Base-by-base conservation (phyloP, 345 rosid genomes). In the Dimocarpus longan region DNA sequence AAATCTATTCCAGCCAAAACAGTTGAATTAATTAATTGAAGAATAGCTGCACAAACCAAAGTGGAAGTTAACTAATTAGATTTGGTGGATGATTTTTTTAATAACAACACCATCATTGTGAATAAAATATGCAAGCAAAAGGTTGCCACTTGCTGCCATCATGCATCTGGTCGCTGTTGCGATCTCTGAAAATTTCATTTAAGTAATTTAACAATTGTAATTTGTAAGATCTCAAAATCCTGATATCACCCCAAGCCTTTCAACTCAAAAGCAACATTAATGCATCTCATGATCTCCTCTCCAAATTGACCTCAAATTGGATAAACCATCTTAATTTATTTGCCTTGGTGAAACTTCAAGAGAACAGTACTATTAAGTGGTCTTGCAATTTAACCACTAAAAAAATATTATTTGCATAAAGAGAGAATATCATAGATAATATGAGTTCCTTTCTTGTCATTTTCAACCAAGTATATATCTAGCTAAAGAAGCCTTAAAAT, bases 401-500 rank as follows among this genome's bases (percentile, higher is more conserved):
- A 37, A 4, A 66, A 32, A 32, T 26, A 26, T 4, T 28, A 28
- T 15, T 66, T 37, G 21, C 24, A 66, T 16, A 66, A 54, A 60
- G 50, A 68, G 52, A 68, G 22, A 18, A 68, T 40, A 60, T 19
- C 13, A 40, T 68, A 9, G 10, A 68, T 68, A 0, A 39, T 68
- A 9, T 19, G 28, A 50, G 43, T 56, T 39, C 48, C 48, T 66
- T 75, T 66, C 78, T 75, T 48, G 71, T 3, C 71, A 75, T 75
- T 75, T 66, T 66, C 28, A 44, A 43, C 66, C 64, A 50, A 75
- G 70, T 7, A 60, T 60, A 60, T 60, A 75, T 75, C 13, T 1
- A n/a, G 22, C 56, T 15, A 24, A 74, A 74, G 59, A 62, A 64
- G 63, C 24, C 63, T 57, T 56, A 56, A 56, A 56, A 56, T 56